Evolutionary conservation across 2,329 filamentous ascomycete genomes (phyloP), one percentile per base, ranked within the genome.

Genomic region (Akanthomyces lecanii): DNA sequence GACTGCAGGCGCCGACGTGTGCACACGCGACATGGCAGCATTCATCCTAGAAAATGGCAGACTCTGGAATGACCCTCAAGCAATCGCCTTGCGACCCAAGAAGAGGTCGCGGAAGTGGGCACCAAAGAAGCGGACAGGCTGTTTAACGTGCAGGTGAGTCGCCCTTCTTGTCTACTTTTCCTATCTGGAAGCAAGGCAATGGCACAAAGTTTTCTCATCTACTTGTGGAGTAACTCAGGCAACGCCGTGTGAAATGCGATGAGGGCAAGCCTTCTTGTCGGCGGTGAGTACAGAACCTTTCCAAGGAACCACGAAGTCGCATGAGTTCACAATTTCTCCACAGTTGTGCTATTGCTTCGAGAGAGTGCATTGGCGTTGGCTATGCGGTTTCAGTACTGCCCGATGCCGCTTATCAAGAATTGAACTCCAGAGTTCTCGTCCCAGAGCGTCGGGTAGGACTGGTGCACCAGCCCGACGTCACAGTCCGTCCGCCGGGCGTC

Each of bases 141-240:
- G 48, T 25, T n/a, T 61, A 11, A 61, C 59, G 16, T 61, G 50
- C 30, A 33, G 59, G 59, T 54, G 21, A 28, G 59, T 54, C 23
- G 40, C 10, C 11, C 14, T 0, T 56, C 16, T 33, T 30, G 1
- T 45, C 16, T 11, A 4, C 36, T 38, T 40, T 10, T 3, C 3
- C 10, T 40, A 5, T 10, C 38, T 5, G 38, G 14, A 16, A 40
- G 5, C 3, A 40, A 3, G 10, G 38, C 14, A 4, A 40, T 16
- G 8, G 33, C 11, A 45, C 11, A 16, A 21, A 16, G 16, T 10
- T 23, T 23, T 11, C 14, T 12, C 8, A 25, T 40, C 51, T 54
- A 12, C 40, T 18, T 1, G 33, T 44, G 12, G 8, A 50, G 5
- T 47, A 4, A 6, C n/a, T 42, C n/a, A 54, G 59, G 21, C 28